Conservation (phyloP, 2,329 filamentous ascomycete genomes). For the Alternaria angustiovoidea region DNA sequence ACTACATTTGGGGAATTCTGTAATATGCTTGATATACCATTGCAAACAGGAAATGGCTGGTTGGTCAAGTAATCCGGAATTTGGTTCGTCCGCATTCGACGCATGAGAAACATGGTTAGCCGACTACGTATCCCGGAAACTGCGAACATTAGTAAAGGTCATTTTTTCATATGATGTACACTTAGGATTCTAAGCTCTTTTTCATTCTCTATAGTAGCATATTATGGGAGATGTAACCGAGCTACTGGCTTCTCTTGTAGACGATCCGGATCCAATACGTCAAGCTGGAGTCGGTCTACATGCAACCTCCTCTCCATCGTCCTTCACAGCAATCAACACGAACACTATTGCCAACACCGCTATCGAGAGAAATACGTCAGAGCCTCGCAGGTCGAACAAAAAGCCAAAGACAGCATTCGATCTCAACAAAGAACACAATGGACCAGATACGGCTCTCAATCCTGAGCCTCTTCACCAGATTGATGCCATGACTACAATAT, state of each 20-base stretch:
- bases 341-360: background rate
- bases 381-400: background rate
- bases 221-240: background rate
- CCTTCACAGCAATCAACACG: background rate
- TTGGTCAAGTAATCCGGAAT: background rate
- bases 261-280: too few relatives aligned
- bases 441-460: background rate
- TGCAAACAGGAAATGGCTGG: background rate
- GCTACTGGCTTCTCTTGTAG: background rate
- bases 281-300: background rate
- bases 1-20: background rate
- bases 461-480: background rate
- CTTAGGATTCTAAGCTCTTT: background rate
- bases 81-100: background rate
- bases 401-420: background rate
- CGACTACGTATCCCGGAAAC: background rate
- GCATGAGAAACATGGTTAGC: background rate
- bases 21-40: background rate
- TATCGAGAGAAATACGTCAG: background rate
- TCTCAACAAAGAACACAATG: background rate
- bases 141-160: background rate
- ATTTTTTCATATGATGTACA: background rate
- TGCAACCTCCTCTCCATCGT: background rate
- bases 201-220: background rate
- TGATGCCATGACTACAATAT: background rate